phyloP scores from a whole-genome alignment of 306 rosid species.

The Cucumis cinereus region DNA sequence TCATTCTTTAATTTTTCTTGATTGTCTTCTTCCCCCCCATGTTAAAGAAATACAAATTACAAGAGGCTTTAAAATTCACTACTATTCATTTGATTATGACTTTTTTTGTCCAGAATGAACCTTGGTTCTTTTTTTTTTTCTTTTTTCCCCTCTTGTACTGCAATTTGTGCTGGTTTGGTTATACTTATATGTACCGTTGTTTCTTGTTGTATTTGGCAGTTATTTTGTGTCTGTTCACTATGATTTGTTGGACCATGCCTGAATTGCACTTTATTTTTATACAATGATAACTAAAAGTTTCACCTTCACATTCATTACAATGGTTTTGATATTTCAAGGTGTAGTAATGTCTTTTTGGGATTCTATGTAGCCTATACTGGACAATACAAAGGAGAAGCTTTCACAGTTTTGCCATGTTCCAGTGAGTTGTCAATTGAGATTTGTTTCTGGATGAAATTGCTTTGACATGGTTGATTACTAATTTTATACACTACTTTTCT shows the following conservation, averaged over 20 bases:
- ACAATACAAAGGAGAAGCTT: slow-evolving; percentile 76
- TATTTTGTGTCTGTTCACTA: background rate
- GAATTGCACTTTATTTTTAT: background rate
- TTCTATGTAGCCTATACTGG: slow-evolving; percentile 70
- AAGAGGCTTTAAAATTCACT: background rate
- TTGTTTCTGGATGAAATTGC: slow-evolving; percentile 12
- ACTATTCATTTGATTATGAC: background rate
- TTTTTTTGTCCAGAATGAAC: background rate
- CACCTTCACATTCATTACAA: background rate
- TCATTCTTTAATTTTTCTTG: too few species aligned
- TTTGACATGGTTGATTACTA: slow-evolving; percentile 17
- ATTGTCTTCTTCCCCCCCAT: too few species aligned
- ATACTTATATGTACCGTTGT: background rate
- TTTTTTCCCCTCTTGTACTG: slow-evolving; percentile 1
- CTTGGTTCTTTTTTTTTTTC: slow-evolving; percentile 10
- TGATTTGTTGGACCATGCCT: background rate
- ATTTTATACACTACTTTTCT: slow-evolving; percentile 1
- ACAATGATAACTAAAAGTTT: background rate
- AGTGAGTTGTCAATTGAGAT: slow-evolving; percentile 45
- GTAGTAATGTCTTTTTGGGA: background rate
- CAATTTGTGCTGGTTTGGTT: background rate
- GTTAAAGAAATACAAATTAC: too few species aligned
- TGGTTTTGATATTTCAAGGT: slow-evolving; percentile 14
- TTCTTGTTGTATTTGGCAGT: background rate
- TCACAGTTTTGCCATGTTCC: slow-evolving; percentile 97